Evolutionary conservation across 2,329 filamentous ascomycete species (phyloP).

Genomic region (Lasiodiplodia gonubiensis): DNA sequence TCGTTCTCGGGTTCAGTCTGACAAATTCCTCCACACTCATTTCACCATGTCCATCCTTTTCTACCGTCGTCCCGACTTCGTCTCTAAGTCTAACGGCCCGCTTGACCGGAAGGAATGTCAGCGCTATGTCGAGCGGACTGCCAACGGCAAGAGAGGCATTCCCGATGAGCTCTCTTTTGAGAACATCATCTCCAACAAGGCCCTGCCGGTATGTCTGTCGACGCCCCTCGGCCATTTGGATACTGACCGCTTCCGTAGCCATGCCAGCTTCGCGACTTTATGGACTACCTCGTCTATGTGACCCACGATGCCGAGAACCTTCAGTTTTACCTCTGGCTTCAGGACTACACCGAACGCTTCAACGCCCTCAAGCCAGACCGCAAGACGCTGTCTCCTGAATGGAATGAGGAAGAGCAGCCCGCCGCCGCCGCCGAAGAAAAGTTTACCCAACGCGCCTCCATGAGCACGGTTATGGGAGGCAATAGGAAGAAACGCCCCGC

Average conservation of each 20-base stretch:
- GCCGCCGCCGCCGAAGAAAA: slow-evolving; percentile 57
- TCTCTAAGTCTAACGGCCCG: slow-evolving; percentile 25
- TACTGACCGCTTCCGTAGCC: slow-evolving; percentile 58
- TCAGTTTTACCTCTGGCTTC: slow-evolving; percentile 66
- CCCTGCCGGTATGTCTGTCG: slow-evolving; percentile 70
- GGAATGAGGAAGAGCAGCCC: slow-evolving; percentile 68
- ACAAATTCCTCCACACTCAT: neutral
- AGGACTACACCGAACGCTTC: slow-evolving; percentile 65
- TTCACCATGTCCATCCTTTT: slow-evolving; percentile 32
- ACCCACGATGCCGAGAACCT: slow-evolving; percentile 81
- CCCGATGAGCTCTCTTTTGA: slow-evolving; percentile 78
- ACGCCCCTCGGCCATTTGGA: neutral
- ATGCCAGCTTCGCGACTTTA: slow-evolving; percentile 78
- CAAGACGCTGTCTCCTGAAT: slow-evolving; percentile 69
- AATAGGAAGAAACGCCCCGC: slow-evolving; percentile 40
- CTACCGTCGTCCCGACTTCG: slow-evolving; percentile 31
- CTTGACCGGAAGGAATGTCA: slow-evolving; percentile 30
- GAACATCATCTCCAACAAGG: slow-evolving; percentile 73
- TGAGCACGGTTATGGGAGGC: neutral
- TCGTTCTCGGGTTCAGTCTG: neutral
- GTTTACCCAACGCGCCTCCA: slow-evolving; percentile 47
- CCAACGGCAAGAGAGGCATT: slow-evolving; percentile 55
- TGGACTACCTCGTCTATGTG: slow-evolving; percentile 83
- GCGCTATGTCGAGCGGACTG: slow-evolving; percentile 29
- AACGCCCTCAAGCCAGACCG: slow-evolving; percentile 59